These are phyloP conservation scores for Phaffia australis DNA, from an alignment of 768 basidiomycete genomes.

Conservation along the genomic window DNA sequence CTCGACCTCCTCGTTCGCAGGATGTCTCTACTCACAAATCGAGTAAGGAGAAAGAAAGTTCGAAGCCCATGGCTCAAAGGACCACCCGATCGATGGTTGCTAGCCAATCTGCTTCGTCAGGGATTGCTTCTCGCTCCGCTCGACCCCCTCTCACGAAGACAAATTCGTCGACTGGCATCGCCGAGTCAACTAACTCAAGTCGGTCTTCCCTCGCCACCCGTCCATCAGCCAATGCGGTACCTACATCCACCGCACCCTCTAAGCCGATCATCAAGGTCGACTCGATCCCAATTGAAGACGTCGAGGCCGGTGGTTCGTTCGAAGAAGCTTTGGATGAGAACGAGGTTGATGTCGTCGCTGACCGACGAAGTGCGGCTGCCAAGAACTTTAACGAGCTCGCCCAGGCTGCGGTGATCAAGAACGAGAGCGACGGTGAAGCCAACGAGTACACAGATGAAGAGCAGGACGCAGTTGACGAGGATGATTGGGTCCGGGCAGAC, in stretches of 20 bases:
- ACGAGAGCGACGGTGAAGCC: slow-evolving; percentile 6
- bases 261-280: slow-evolving; percentile 25
- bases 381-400: slow-evolving; percentile 24
- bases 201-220: neutral
- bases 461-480: slow-evolving; percentile 23
- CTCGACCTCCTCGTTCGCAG: neutral
- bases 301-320: slow-evolving; percentile 12
- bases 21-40: neutral
- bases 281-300: slow-evolving; percentile 13
- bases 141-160: slow-evolving; percentile 10
- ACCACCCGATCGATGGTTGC: slow-evolving; percentile 6
- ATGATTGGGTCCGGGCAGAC: slow-evolving; percentile 40
- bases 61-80: slow-evolving; percentile 1
- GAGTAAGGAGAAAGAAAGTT: neutral
- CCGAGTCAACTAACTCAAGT: neutral
- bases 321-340: slow-evolving; percentile 8
- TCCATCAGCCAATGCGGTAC: slow-evolving; percentile 1
- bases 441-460: slow-evolving; percentile 25
- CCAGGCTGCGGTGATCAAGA: slow-evolving; percentile 15
- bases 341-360: slow-evolving; percentile 21
- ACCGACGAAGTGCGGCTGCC: neutral
- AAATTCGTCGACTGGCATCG: slow-evolving; percentile 2
- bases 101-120: neutral
- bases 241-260: neutral
- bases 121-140: neutral